Evolutionary conservation across 805 yeast genomes (phyloP).

Genomic region (Grigorovia yakushimaensis): DNA sequence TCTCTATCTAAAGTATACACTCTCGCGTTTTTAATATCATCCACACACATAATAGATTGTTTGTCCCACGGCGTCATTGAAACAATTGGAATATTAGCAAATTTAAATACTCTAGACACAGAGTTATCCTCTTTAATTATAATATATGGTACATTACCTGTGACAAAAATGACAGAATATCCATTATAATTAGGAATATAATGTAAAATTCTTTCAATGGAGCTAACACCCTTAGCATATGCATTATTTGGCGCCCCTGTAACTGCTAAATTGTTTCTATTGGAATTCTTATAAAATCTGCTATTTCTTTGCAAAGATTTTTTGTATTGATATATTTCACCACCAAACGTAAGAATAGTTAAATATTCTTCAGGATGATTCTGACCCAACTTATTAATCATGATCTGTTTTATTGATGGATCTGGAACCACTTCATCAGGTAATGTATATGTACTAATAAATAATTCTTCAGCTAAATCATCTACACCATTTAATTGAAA

Average conservation of each 20-base stretch:
- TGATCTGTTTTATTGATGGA: constrained; percentile 63
- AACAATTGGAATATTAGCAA: constrained; percentile 55
- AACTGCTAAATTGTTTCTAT: constrained; percentile 33
- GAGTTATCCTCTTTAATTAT: constrained; percentile 58
- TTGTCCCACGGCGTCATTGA: constrained; percentile 39
- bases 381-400: constrained; percentile 59
- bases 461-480: constrained; percentile 33
- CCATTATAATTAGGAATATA: constrained; percentile 51
- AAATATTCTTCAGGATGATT: constrained; percentile 49
- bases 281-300: constrained; percentile 15
- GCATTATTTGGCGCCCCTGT: constrained; percentile 81
- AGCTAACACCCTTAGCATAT: constrained; percentile 50
- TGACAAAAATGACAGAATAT: constrained; percentile 50
- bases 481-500: constrained; percentile 32
- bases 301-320: constrained; percentile 27
- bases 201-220: constrained; percentile 57
- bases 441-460: constrained; percentile 26
- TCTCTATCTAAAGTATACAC: constrained; percentile 31
- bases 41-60: constrained; percentile 53
- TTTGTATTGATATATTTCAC: constrained; percentile 64
- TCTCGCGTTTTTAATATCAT: constrained; percentile 59
- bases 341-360: constrained; percentile 68
- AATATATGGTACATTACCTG: constrained; percentile 65
- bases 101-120: constrained; percentile 53
- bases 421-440: constrained; percentile 45